Evolutionary conservation across 1,284 basidiomycete species (phyloP).

Genomic region (Sporisorium sorghi): DNA sequence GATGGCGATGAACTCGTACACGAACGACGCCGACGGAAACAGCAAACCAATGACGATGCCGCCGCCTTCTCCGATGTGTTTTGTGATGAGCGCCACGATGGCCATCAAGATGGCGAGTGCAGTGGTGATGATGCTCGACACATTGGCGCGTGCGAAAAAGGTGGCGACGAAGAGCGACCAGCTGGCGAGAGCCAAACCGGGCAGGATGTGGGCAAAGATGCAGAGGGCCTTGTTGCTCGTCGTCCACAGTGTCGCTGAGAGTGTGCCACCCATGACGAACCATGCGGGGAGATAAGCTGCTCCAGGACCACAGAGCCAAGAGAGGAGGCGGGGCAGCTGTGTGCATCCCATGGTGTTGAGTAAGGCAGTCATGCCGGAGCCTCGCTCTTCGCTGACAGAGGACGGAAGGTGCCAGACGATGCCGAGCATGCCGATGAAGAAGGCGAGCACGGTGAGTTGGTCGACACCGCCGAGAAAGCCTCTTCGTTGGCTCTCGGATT

Average conservation of each 20-base stretch:
- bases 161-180: slow-evolving; percentile 79
- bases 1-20: slow-evolving; percentile 78
- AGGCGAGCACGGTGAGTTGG: slow-evolving; percentile 36
- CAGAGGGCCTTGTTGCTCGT: slow-evolving; percentile 76
- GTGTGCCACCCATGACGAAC: slow-evolving; percentile 75
- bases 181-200: slow-evolving; percentile 77
- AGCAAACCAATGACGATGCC: slow-evolving; percentile 77
- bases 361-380: slow-evolving; percentile 42
- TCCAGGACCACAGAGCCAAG: slow-evolving; percentile 43
- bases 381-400: slow-evolving; percentile 70
- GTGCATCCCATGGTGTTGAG: slow-evolving; percentile 47
- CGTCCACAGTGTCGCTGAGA: slow-evolving; percentile 78
- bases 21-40: slow-evolving; percentile 80
- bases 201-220: slow-evolving; percentile 76
- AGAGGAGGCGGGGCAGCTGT: slow-evolving; percentile 39
- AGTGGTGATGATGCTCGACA: slow-evolving; percentile 78
- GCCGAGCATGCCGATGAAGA: slow-evolving; percentile 79
- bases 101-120: slow-evolving; percentile 77
- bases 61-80: slow-evolving; percentile 71
- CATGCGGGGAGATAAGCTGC: slow-evolving; percentile 76
- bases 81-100: slow-evolving; percentile 77
- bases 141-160: slow-evolving; percentile 79
- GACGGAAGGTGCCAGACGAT: slow-evolving; percentile 72
- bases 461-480: slow-evolving; percentile 36
- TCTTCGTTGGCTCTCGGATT: slow-evolving; percentile 75